phyloP scores from a whole-genome alignment of 2,329 filamentous ascomycete genomes.

The Westerdykella sp. region DNA sequence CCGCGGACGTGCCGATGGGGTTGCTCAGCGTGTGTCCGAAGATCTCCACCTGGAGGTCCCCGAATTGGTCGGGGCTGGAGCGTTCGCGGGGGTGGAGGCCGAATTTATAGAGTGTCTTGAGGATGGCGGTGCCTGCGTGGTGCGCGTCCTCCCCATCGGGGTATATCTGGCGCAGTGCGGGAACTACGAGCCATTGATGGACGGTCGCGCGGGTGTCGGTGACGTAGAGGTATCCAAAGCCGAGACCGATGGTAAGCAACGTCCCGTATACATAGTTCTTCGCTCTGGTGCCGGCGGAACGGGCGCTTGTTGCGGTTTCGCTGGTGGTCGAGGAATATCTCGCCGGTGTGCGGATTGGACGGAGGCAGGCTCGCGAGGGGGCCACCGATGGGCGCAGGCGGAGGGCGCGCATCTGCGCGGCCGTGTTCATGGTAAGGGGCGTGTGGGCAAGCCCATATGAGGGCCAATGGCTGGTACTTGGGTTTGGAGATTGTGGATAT shows the following conservation, averaged over 20 bases:
- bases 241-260: slow-evolving; percentile 45
- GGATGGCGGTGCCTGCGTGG: slow-evolving; percentile 62
- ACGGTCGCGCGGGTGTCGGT: slow-evolving; percentile 51
- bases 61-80: slow-evolving; percentile 35
- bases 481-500: not conserved
- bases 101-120: slow-evolving; percentile 68
- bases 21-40: slow-evolving; percentile 75
- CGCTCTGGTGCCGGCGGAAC: slow-evolving; percentile 19
- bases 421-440: slow-evolving; percentile 19
- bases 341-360: slow-evolving; percentile 13
- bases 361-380: slow-evolving; percentile 11
- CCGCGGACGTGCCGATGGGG: slow-evolving; percentile 90
- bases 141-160: slow-evolving; percentile 90
- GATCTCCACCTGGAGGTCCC: slow-evolving; percentile 54
- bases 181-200: slow-evolving; percentile 52
- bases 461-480: not conserved
- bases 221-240: slow-evolving; percentile 46
- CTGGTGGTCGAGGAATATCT: slow-evolving; percentile 21
- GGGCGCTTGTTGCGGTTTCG: not conserved
- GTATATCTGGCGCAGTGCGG: slow-evolving; percentile 58
- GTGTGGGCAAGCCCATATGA: not conserved
- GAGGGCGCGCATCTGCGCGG: slow-evolving; percentile 23
- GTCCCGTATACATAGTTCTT: slow-evolving; percentile 51
- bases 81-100: slow-evolving; percentile 80
- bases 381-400: slow-evolving; percentile 20